Percentiles rank a stretch among this genome's conserved stretches.
phyloP scores from a whole-genome alignment of 257 asterid species.

The Solanum medicagineum region DNA sequence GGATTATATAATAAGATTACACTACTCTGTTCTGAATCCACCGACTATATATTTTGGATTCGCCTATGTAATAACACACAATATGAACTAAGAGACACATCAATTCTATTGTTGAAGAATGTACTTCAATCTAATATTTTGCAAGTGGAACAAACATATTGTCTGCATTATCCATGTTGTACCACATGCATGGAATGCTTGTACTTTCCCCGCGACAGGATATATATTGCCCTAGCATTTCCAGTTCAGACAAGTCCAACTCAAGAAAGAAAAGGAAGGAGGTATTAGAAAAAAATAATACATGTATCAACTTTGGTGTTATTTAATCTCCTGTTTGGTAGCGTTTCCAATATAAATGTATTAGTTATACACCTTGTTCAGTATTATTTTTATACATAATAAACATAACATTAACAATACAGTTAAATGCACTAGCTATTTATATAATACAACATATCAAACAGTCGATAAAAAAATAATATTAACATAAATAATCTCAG shows the following conservation, averaged over 20 bases:
- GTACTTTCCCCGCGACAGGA: neutral
- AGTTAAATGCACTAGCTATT: no score
- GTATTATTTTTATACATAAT: no score
- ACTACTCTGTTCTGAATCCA: neutral
- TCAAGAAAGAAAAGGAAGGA: neutral
- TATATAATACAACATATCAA: neutral
- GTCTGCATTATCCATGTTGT: neutral
- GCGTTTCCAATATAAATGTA: no score
- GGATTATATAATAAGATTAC: neutral
- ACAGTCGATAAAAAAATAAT: neutral
- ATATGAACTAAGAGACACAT: neutral
- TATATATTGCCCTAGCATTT: neutral
- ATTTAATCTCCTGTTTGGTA: no score
- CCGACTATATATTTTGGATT: neutral
- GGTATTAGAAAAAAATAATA: no score
- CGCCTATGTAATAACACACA: neutral
- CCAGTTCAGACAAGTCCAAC: neutral
- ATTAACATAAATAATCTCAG: neutral
- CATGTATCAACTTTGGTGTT: no score
- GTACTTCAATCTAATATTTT: neutral
- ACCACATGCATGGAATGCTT: neutral
- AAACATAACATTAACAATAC: no score
- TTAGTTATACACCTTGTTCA: no score
- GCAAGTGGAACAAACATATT: neutral
- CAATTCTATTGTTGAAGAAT: neutral